Base-by-base conservation (phyloP, 257 asterid species). In the Fraxinus quadrangulata region DNA sequence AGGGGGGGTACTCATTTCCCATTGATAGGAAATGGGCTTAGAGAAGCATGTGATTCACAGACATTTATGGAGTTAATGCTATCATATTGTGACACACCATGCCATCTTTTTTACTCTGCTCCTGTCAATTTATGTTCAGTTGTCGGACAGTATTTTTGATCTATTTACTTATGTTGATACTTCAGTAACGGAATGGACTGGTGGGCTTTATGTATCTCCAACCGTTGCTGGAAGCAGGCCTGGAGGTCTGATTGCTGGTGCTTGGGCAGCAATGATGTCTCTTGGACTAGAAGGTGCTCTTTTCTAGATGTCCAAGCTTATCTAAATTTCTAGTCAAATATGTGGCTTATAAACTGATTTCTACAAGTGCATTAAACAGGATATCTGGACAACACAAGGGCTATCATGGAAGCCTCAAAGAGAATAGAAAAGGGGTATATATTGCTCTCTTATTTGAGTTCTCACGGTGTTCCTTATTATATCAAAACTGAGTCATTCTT, bases 181-280 rank as follows among this genome's bases (percentile, higher is more conserved):
- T 77, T 30, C 85, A 93, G 99, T 96, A 56, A 93, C 99, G 76
- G 99, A 96, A 77, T 96, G 99, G 99, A 90, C 92, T 86, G 99
- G 99, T 74, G 98, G 98, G 81, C 97, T 96, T 51, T 96, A 96
- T 51, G 85, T 96, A 34, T 96, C 99, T 42, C 99, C 98, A 37
- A 88, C 98, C 34, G 86, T 90, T 83, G 99, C 99, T 82, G 99
- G 99, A 78, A 96, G 99, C 90, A 88, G 97, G 85, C 94, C 99
- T 75, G 99, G 99, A 42, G 89, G 95, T 82, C 87, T 96, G 74
- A 85, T 96, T 82, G 98, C 98, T 33, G 99, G 99, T 42, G 99
- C 98, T 78, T 96, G 99, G 99, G 98, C 98, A 5, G 97, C 99
- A 65, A 92, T 96, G 98, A 90, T 96, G 89, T 89, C 97, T 76